Evolutionary conservation across 768 basidiomycete genomes (phyloP).

Genomic region (Phylloporus sp.): DNA sequence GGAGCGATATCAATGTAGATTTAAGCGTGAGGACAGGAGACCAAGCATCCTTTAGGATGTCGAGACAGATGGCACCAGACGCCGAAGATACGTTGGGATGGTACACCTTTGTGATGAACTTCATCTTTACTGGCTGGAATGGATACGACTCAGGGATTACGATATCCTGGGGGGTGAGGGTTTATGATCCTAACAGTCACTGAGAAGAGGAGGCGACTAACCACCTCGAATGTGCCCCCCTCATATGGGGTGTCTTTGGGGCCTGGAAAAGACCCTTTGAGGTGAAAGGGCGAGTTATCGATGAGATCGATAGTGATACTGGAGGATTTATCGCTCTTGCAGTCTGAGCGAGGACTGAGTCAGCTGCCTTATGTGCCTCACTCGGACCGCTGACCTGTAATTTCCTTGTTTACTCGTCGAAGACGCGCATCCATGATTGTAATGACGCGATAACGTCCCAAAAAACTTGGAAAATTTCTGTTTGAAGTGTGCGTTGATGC

Average conservation of each 20-base stretch:
- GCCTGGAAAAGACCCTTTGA: slow-evolving; percentile 87
- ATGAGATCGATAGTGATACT: slow-evolving; percentile 83
- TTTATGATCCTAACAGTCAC: not conserved
- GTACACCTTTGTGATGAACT: slow-evolving; percentile 94
- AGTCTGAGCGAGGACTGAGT: slow-evolving; percentile 50
- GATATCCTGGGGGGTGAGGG: slow-evolving; percentile 61
- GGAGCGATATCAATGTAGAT: slow-evolving; percentile 91
- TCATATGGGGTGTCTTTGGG: slow-evolving; percentile 92
- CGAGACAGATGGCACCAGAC: slow-evolving; percentile 92
- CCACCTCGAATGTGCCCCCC: slow-evolving; percentile 89
- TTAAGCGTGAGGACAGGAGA: slow-evolving; percentile 94
- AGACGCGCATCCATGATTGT: slow-evolving; percentile 79
- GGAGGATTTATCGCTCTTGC: slow-evolving; percentile 92
- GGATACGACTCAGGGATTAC: slow-evolving; percentile 88
- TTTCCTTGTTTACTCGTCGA: slow-evolving; percentile 92
- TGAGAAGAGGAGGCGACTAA: slow-evolving; percentile 40
- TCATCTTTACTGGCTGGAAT: slow-evolving; percentile 96
- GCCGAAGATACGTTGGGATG: slow-evolving; percentile 95
- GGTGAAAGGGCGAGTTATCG: slow-evolving; percentile 87
- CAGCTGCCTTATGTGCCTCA: not conserved
- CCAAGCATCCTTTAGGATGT: slow-evolving; percentile 87
- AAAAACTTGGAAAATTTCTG: not conserved
- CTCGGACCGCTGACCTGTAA: slow-evolving; percentile 57
- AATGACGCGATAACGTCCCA: not conserved
- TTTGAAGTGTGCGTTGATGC: not conserved